Base-by-base conservation (phyloP, 2,329 filamentous ascomycete genomes). In the Apiospora kogelbergensis region DNA sequence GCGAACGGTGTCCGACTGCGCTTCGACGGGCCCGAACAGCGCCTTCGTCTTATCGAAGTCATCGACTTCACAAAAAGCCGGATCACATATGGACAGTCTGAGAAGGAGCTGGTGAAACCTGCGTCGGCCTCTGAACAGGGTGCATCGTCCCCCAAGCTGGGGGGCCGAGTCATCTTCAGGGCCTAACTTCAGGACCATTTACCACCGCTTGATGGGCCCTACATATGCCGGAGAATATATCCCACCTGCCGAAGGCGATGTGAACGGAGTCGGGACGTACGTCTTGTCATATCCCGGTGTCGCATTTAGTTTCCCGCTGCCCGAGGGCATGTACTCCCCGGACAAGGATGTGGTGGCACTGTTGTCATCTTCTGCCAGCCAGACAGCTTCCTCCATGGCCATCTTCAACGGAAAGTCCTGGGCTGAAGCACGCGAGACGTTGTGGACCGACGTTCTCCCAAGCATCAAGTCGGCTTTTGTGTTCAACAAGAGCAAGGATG, bases 161-260 rank as follows among this genome's bases (percentile, higher is more conserved):
- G 72, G 72, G 22, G 73, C 71, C 76, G 79, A 76, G 67, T 65
- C 72, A 69, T 40, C 84, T 65, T 79, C 80, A 11, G 93, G 93
- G 0, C 95, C 94, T 5, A 91, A 88, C 20, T 97, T 97, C 79
- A 88, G 91, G 70, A 93, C 97, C 79, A 91, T 99, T 73, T 99
- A 98, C 79, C 94, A 97, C 75, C 90, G 93, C 67, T 85, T 98
- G n/a, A 90, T 99, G 72, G 96, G 96, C 0, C 95, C 95, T 22
- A 97, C 95, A 0, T 98, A 97, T 78, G 93, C 93, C 1, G 96
- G 96, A 72, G 96, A 99, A 83, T 99, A 95, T 76, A 86, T 97
- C 45, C 87, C 91, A 10, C 89, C 93, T 0, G 79, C 81, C 7
- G 76, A 83, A 1, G 84, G 83, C 3, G 81, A 84, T 44, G 82